These are phyloP conservation scores for Penicillium sp. DNA, from an alignment of 2,329 filamentous ascomycete genomes.

Conservation along the genomic window DNA sequence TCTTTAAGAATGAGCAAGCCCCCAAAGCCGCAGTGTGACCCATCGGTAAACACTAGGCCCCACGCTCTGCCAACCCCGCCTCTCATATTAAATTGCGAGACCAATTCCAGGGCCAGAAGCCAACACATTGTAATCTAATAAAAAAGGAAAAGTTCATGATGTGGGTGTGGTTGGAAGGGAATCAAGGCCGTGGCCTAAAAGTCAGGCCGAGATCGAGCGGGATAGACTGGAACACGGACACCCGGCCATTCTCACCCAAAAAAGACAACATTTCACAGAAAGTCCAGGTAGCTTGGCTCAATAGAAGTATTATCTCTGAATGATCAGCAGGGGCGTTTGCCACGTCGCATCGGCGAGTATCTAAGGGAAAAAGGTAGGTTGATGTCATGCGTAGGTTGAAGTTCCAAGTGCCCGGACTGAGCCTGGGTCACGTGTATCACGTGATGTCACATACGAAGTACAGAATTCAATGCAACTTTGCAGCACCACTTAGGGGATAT, in stretches of 20 bases:
- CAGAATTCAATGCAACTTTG: neutral
- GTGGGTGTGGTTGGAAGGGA: neutral
- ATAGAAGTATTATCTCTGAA: neutral
- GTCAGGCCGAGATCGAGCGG: slow-evolving; percentile 9
- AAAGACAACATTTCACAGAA: neutral
- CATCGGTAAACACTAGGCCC: slow-evolving; percentile 2
- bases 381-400: slow-evolving; percentile 11
- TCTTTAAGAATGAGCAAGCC: neutral
- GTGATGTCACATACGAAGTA: neutral
- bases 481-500: neutral
- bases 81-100: slow-evolving; percentile 3
- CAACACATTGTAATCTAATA: slow-evolving; percentile 6
- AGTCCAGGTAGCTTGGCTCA: neutral
- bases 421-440: slow-evolving; percentile 9
- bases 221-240: slow-evolving; percentile 7
- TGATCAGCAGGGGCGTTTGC: neutral
- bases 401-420: slow-evolving; percentile 2
- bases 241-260: neutral
- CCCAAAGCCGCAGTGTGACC: neutral
- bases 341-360: neutral
- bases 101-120: neutral
- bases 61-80: neutral
- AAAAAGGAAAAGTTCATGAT: slow-evolving; percentile 4
- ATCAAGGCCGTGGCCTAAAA: slow-evolving; percentile 1
- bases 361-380: slow-evolving; percentile 1